phyloP scores from a whole-genome alignment of 345 rosid species.

The Arabidopsis suecica region DNA sequence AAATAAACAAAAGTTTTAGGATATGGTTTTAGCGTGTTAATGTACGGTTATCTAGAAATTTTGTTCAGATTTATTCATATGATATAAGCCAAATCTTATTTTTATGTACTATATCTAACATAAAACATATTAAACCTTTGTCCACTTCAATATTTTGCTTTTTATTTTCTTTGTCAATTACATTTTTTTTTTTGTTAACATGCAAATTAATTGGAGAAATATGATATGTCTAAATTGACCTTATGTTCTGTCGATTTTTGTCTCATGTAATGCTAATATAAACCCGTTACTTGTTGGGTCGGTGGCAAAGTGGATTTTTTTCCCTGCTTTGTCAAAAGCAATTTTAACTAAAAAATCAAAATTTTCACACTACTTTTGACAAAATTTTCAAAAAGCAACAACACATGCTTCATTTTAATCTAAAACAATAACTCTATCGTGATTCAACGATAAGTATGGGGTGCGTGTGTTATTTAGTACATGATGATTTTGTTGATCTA shows the following conservation, averaged over 20 bases:
- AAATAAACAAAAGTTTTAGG: conserved; percentile 24
- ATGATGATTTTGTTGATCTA: too few relatives aligned
- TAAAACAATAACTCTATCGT: not conserved
- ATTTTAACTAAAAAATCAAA: conserved; percentile 22
- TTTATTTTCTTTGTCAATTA: not conserved
- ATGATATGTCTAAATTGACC: conserved; percentile 1
- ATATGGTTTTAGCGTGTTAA: conserved; percentile 2
- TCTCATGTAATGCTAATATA: conserved; percentile 23
- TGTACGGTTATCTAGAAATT: conserved; percentile 15
- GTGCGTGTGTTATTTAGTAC: too few relatives aligned
- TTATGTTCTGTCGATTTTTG: conserved; percentile 22
- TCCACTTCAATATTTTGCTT: not conserved
- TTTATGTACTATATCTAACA: not conserved
- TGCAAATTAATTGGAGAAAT: not conserved
- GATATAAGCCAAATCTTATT: conserved; percentile 26
- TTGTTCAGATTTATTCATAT: conserved; percentile 20
- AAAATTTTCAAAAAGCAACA: conserved; percentile 13
- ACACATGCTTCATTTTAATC: conserved; percentile 16
- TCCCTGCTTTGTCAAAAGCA: conserved; percentile 40
- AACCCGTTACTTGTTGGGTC: conserved; percentile 38
- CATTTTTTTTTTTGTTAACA: not conserved
- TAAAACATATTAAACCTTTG: not conserved
- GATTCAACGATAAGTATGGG: not conserved
- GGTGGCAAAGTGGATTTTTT: conserved; percentile 39
- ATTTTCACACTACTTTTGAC: conserved; percentile 45